A percentile compares a stretch with the other conserved stretches of the same genome.
Evolutionary conservation across 139 green algal genomes (phyloP).

Genomic region (Chlamydomonas eustigma): DNA sequence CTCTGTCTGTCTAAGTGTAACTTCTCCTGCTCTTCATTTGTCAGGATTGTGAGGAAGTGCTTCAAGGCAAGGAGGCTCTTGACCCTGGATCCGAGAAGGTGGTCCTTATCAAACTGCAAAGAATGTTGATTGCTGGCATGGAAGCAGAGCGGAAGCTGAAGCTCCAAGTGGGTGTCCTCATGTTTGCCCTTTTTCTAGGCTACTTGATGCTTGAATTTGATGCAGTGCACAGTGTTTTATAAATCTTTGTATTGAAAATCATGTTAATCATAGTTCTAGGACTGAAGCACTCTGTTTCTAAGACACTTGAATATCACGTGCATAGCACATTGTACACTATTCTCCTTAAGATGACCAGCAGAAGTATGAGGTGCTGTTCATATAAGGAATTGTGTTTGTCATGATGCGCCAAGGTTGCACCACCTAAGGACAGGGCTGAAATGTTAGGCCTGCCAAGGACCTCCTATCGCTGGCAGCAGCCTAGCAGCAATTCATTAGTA

Average conservation of each 20-base stretch:
- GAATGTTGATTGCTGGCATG: not conserved
- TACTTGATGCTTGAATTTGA: not conserved
- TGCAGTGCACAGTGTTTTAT: not conserved
- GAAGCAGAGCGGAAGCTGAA: not conserved
- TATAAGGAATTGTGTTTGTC: no score
- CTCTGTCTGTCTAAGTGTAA: no score
- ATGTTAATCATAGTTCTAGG: not conserved
- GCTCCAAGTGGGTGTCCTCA: constrained; percentile 8
- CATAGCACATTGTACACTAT: no score
- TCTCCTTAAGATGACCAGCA: no score
- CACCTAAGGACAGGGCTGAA: not conserved
- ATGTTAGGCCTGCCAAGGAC: not conserved
- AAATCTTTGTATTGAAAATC: not conserved
- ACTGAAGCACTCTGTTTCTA: not conserved
- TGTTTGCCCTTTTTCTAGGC: no score
- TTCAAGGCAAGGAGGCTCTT: not conserved
- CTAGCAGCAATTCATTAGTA: not conserved
- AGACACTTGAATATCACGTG: no score
- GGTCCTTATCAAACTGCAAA: not conserved
- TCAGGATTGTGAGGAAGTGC: not conserved
- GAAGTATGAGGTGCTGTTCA: no score
- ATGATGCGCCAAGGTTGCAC: not conserved
- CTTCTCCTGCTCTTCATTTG: not conserved
- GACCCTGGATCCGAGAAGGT: constrained; percentile 10
- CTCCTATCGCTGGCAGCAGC: not conserved